A percentile compares a stretch with the other conserved stretches of the same genome.
These are phyloP conservation scores for Tricholoma matsutake DNA, from an alignment of 768 basidiomycete genomes.

Conservation along the genomic window DNA sequence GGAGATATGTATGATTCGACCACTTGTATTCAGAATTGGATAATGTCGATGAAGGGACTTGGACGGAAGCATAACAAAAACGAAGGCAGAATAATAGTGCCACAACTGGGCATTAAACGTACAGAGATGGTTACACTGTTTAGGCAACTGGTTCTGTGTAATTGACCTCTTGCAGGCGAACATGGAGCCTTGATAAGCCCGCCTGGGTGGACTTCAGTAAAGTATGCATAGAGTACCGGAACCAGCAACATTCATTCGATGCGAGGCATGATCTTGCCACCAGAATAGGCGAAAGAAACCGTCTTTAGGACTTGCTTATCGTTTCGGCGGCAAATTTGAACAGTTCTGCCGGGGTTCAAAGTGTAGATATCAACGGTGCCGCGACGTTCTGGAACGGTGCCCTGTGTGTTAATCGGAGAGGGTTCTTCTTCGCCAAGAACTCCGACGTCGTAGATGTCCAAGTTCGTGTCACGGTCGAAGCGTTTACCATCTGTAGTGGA, in stretches of 20 bases:
- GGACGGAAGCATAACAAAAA: not conserved
- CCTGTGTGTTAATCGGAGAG: constrained; percentile 8
- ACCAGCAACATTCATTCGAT: constrained; percentile 4
- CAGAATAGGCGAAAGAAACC: constrained; percentile 12
- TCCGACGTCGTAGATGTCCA: constrained; percentile 10
- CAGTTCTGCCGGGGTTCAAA: constrained; percentile 10
- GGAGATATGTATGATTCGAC: not conserved
- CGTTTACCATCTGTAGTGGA: constrained; percentile 5
- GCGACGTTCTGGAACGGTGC: constrained; percentile 9
- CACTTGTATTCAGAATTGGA: not conserved
- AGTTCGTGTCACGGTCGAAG: constrained; percentile 8
- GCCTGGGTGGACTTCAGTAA: not conserved
- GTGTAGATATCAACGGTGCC: constrained; percentile 12
- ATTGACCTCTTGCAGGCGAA: not conserved
- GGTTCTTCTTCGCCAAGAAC: constrained; percentile 6
- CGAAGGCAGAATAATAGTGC: not conserved
- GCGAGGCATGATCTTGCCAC: constrained; percentile 7
- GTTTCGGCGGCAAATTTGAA: constrained; percentile 6
- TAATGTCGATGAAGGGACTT: not conserved
- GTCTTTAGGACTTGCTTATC: constrained; percentile 10
- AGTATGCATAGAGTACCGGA: not conserved
- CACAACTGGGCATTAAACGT: not conserved
- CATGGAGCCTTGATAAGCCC: not conserved
- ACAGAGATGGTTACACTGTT: not conserved
- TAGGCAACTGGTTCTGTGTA: not conserved